Evolutionary conservation across 2,329 filamentous ascomycete species (phyloP), one percentile per base, ranked within the genome.

Genomic region (Phyllachora maydis): DNA sequence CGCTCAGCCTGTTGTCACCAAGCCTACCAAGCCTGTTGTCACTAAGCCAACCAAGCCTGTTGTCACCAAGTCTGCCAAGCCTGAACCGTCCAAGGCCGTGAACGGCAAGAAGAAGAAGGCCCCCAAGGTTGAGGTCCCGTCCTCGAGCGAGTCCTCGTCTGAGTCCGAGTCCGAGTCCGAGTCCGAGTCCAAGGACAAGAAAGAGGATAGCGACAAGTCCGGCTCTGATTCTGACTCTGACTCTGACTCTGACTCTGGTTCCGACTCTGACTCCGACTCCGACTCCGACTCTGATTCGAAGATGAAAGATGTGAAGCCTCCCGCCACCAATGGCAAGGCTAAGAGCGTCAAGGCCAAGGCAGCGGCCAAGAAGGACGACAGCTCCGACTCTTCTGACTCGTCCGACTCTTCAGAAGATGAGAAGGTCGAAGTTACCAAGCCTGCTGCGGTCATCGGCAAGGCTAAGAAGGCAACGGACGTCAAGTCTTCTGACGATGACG

Each of bases 11-110:
- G n/a, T n/a, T n/a, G n/a, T n/a, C n/a, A n/a, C n/a, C n/a, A n/a
- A 74, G 56, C 60, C 65, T 38, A 75, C 75, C 59, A 57, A 68
- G 33, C 43, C 65, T 27, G 52, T 60, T 28, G 44, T 53, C 35
- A 65, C 52, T 32, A 48, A 51, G 34, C 29, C 22, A 14, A 15
- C 21, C 21, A 28, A 28, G 23, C 18, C 15, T 20, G 14, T 19
- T 14, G 19, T 13, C 16, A 17, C 23, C 18, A 14, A 20, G 17
- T 18, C 23, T 11, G 8, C 14, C 23, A 30, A 29, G 26, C 16
- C 29, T 22, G 24, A n/a, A n/a, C n/a, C n/a, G n/a, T n/a, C n/a
- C n/a, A n/a, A n/a, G n/a, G n/a, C n/a, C n/a, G n/a, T n/a, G n/a
- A n/a, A n/a, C n/a, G n/a, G 28, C 22, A 34, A 33, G 29, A 27